phyloP scores from a whole-genome alignment of 1,139 yeast species.

The Pneumocystis carinii region DNA sequence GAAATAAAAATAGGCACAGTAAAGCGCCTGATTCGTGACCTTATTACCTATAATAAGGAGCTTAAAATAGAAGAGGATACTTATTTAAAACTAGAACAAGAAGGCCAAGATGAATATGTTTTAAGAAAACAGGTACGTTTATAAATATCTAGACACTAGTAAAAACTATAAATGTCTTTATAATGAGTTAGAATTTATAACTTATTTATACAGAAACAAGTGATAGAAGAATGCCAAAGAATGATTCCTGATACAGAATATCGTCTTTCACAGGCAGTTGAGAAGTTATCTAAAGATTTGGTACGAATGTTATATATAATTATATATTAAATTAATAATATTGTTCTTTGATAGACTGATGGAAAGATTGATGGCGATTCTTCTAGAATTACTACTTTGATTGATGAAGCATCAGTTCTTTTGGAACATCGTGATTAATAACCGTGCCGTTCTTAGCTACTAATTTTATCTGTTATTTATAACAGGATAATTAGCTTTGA shows the following conservation, averaged over 20 bases:
- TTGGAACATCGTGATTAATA: too few species aligned
- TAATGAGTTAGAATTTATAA: not conserved
- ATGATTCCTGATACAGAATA: not conserved
- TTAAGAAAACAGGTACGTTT: not conserved
- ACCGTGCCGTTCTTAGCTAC: too few species aligned
- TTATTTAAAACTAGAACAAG: not conserved
- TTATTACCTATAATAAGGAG: not conserved
- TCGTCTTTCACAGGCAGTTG: not conserved
- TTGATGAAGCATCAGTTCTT: too few species aligned
- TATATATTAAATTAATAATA: not conserved
- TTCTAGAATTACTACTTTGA: too few species aligned
- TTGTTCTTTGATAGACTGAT: not conserved
- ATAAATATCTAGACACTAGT: not conserved
- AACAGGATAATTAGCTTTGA: too few species aligned
- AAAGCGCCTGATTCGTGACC: not conserved
- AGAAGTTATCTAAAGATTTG: not conserved
- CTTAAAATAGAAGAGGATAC: not conserved
- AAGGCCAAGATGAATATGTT: not conserved
- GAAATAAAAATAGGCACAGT: not conserved
- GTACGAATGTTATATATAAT: not conserved
- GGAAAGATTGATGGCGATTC: not conserved
- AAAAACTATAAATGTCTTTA: not conserved
- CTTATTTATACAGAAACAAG: not conserved
- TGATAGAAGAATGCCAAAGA: not conserved
- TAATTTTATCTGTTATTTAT: too few species aligned